A percentile compares a stretch with the other conserved stretches of the same genome.
Evolutionary conservation across 2,329 filamentous ascomycete species (phyloP).

Genomic region (Fusarium keratoplasticum): DNA sequence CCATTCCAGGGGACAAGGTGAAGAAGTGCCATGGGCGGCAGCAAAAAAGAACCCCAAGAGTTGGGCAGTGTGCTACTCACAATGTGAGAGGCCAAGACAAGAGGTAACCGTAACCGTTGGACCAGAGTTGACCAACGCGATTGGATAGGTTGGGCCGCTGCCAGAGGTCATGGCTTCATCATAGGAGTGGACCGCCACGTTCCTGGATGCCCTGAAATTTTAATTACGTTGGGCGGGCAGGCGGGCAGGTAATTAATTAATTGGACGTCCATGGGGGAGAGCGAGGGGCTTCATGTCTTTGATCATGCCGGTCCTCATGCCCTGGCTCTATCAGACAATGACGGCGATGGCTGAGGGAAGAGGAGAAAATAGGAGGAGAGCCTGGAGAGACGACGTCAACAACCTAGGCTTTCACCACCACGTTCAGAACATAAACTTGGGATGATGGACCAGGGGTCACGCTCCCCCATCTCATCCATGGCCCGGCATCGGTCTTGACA

Average conservation of each 20-base stretch:
- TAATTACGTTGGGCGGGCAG: slow-evolving; percentile 40
- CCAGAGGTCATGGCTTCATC: slow-evolving; percentile 31
- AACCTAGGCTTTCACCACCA: too few species aligned
- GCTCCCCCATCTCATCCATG: slow-evolving; percentile 1
- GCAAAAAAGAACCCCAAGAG: slow-evolving; percentile 4
- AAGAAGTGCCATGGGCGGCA: slow-evolving; percentile 19
- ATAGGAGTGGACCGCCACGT: slow-evolving; percentile 36
- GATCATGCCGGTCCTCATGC: slow-evolving; percentile 6
- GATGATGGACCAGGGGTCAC: slow-evolving; percentile 34
- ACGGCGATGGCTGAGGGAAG: slow-evolving; percentile 8
- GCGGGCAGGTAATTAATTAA: slow-evolving; percentile 36
- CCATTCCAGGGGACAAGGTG: slow-evolving; percentile 7
- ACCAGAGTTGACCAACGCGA: slow-evolving; percentile 33
- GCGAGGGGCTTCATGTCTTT: slow-evolving; percentile 12
- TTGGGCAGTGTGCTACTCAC: background rate
- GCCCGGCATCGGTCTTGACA: slow-evolving; percentile 25
- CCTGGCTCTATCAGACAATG: background rate
- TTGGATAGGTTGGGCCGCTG: slow-evolving; percentile 23
- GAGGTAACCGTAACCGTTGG: slow-evolving; percentile 32
- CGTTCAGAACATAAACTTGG: slow-evolving; percentile 15
- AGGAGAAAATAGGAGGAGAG: background rate
- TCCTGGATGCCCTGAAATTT: slow-evolving; percentile 44
- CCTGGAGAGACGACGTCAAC: slow-evolving; percentile 5
- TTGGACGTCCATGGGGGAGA: slow-evolving; percentile 17
- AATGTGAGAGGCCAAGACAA: slow-evolving; percentile 7